A percentile compares a stretch with the other conserved stretches of the same genome.
Evolutionary conservation across 768 basidiomycete genomes (phyloP).

Genomic region (Chiua virens): DNA sequence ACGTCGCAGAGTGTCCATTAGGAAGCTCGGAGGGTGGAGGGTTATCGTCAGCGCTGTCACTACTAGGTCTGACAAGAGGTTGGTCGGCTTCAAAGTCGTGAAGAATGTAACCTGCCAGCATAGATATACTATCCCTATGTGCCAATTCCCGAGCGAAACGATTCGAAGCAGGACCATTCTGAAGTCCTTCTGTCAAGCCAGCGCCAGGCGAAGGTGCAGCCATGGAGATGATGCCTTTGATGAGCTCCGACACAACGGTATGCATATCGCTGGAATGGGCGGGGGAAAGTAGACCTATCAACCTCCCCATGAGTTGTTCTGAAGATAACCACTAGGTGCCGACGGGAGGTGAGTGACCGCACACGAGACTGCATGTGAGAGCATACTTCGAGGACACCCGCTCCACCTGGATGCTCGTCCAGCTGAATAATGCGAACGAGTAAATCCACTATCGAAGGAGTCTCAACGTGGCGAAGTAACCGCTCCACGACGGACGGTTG

Average conservation of each 20-base stretch:
- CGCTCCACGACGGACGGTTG: constrained; percentile 82
- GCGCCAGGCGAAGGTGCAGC: constrained; percentile 84
- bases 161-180: constrained; percentile 78
- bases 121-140: constrained; percentile 63
- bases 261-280: constrained; percentile 73
- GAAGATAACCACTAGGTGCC: constrained; percentile 79
- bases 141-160: constrained; percentile 89
- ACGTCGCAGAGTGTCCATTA: constrained; percentile 56
- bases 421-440: constrained; percentile 87
- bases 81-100: constrained; percentile 47
- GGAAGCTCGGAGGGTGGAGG: constrained; percentile 19
- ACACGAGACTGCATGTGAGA: constrained; percentile 30
- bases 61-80: constrained; percentile 19
- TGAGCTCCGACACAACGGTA: constrained; percentile 82
- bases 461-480: constrained; percentile 82
- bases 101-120: constrained; percentile 75
- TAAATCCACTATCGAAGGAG: constrained; percentile 88
- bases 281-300: constrained; percentile 84
- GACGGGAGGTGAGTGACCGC: constrained; percentile 29
- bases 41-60: constrained; percentile 13
- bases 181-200: constrained; percentile 66
- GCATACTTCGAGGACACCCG: constrained; percentile 86
- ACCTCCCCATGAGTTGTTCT: constrained; percentile 76
- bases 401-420: constrained; percentile 79
- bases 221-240: constrained; percentile 94